These are phyloP conservation scores for Actinomortierella wolfii DNA, from an alignment of 371 early-diverging fungal species.

Conservation along the genomic window DNA sequence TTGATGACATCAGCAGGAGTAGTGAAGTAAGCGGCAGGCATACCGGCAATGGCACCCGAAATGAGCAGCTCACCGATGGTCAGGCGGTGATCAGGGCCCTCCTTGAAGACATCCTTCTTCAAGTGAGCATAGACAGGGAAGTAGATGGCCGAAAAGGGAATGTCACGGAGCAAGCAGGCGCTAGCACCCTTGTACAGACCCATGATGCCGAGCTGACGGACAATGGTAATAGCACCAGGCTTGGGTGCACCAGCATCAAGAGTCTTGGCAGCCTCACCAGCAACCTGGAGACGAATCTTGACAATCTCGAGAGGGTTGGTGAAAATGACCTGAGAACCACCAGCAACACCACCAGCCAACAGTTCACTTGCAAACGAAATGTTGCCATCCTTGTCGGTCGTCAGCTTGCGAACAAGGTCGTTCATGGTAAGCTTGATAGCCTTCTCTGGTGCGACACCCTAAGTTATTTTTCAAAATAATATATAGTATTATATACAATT, in stretches of 20 bases:
- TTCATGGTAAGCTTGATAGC: slow-evolving; percentile 98
- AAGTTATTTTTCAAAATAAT: slow-evolving; percentile 1
- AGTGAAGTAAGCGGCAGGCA: slow-evolving; percentile 98
- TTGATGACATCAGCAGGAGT: slow-evolving; percentile 99
- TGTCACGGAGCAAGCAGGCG: slow-evolving; percentile 94
- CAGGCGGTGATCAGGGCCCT: slow-evolving; percentile 79
- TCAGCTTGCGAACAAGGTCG: slow-evolving; percentile 81
- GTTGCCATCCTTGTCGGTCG: slow-evolving; percentile 71
- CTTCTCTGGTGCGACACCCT: slow-evolving; percentile 86
- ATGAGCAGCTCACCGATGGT: slow-evolving; percentile 80
- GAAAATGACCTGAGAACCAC: slow-evolving; percentile 87
- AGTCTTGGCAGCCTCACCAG: slow-evolving; percentile 77
- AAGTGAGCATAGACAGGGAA: slow-evolving; percentile 96
- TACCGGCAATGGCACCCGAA: slow-evolving; percentile 96
- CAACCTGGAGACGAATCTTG: slow-evolving; percentile 96
- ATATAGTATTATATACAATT: too few relatives aligned
- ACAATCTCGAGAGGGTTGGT: slow-evolving; percentile 98
- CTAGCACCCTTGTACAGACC: slow-evolving; percentile 96
- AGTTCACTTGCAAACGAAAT: slow-evolving; percentile 76
- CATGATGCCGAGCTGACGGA: slow-evolving; percentile 88
- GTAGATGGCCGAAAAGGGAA: slow-evolving; percentile 97
- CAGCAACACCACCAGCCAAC: slow-evolving; percentile 89
- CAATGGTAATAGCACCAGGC: slow-evolving; percentile 85
- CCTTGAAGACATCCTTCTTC: slow-evolving; percentile 79
- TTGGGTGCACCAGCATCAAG: slow-evolving; percentile 55